A percentile compares a stretch with the other conserved stretches of the same genome.
phyloP scores from a whole-genome alignment of 371 early-diverging fungal genomes.

The Apophysomyces ossiformis region DNA sequence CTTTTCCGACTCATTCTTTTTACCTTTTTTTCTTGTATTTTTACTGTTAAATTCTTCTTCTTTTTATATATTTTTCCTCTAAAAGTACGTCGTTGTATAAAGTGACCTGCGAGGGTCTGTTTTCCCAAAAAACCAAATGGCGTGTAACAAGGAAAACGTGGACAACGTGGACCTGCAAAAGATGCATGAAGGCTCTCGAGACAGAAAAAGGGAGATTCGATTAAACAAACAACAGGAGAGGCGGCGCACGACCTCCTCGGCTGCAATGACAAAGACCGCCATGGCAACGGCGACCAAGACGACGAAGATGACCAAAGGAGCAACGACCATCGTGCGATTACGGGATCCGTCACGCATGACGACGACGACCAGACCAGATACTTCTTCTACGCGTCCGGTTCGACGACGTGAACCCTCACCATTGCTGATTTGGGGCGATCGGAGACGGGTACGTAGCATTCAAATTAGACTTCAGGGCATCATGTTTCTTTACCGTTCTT shows the following conservation, averaged over 20 bases:
- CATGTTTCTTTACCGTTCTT: conserved; percentile 4
- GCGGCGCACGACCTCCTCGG: conserved; percentile 5
- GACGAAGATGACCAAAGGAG: too few species aligned
- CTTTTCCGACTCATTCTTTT: conserved; percentile 2
- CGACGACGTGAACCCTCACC: not conserved
- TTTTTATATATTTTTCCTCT: conserved; percentile 7
- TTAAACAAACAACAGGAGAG: conserved; percentile 7
- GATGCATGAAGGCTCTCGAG: conserved; percentile 5
- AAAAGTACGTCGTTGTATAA: not conserved
- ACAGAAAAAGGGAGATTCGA: conserved; percentile 2
- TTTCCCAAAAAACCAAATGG: not conserved
- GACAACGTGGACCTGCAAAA: not conserved
- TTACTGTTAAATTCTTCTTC: not conserved
- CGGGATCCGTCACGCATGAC: not conserved
- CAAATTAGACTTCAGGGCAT: not conserved
- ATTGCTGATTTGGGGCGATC: conserved; percentile 3
- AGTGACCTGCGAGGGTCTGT: not conserved
- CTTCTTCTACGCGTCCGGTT: not conserved
- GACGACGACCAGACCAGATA: not conserved
- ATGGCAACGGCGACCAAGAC: too few species aligned
- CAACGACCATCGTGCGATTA: not conserved
- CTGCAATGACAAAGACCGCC: not conserved
- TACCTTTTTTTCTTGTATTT: not conserved
- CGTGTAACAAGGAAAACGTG: conserved; percentile 5
- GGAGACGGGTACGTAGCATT: conserved; percentile 8